phyloP scores from a whole-genome alignment of 768 basidiomycete species.

The Rhodotorula diobovata region DNA sequence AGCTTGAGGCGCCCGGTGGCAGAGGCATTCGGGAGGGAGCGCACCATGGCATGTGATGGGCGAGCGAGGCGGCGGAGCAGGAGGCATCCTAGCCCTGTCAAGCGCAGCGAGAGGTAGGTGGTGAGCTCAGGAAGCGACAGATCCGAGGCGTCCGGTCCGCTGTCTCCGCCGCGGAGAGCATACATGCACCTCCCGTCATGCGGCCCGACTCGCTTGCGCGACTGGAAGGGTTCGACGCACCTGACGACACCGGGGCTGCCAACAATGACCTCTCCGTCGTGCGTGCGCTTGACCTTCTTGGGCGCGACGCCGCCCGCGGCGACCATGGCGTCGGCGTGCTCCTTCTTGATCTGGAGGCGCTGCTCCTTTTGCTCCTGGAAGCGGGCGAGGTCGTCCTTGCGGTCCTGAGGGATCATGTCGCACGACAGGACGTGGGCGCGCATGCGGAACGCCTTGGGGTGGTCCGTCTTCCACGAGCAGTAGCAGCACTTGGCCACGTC shows the following conservation, averaged over 20 bases:
- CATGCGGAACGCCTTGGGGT: constrained; percentile 44
- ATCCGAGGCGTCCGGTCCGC: background rate
- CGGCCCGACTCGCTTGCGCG: too few species aligned
- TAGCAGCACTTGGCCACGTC: constrained; percentile 30
- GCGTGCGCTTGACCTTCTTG: constrained; percentile 21
- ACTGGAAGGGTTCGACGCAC: background rate
- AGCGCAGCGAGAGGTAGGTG: background rate
- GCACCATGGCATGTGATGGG: constrained; percentile 47
- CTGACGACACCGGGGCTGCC: background rate
- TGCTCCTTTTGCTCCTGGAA: constrained; percentile 21
- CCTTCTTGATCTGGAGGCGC: constrained; percentile 3
- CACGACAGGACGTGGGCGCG: constrained; percentile 14
- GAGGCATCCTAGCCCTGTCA: background rate
- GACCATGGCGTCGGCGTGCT: background rate
- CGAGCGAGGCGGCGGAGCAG: constrained; percentile 22
- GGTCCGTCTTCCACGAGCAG: constrained; percentile 41
- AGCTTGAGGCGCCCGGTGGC: background rate
- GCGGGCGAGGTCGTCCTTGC: constrained; percentile 1
- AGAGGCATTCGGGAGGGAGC: background rate
- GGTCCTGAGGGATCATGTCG: constrained; percentile 6
- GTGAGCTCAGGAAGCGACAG: background rate
- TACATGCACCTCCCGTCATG: constrained; percentile 1
- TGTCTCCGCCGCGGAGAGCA: constrained; percentile 9
- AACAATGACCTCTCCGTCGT: background rate
- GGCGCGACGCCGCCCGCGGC: background rate